Base-by-base conservation (phyloP, 108 stramenopile genomes). In the Schizochytrium sp. region DNA sequence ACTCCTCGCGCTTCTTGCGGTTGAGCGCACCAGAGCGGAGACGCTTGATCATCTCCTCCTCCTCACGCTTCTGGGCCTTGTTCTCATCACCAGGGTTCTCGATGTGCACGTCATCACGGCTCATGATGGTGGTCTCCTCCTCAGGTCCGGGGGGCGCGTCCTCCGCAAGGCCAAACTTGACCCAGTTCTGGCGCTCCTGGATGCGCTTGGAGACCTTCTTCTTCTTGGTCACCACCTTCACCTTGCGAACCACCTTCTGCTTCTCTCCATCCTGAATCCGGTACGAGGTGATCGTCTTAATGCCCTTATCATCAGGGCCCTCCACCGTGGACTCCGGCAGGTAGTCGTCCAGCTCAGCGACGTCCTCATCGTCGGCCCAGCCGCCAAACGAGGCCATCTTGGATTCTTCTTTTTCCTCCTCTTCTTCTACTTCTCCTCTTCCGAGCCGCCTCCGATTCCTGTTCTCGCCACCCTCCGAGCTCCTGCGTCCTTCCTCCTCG, bases 181-280 rank as follows among this genome's bases (percentile, higher is more conserved):
- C 40, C 76, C 76, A 83, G 1, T 5, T 28, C 28, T 5, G 10
- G 15, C 76, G 76, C 76, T 83, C 76, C 76, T 83, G 76, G 76
- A 83, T 83, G 76, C 76, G 10, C 76, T 83, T 83, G 76, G 50
- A 55, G 50, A 83, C 76, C 76, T 55, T 83, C 76, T 83, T 83
- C 53, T 83, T 83, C 76, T 83, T 83, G 76, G 5, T 83, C 50
- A 83, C 76, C 5, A 83, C 28, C 76, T 83, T 83, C 28, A 83
- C 76, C 53, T 83, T 83, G 47, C 76, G 47, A 53, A 83, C 55
- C 53, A 83, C 53, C 76, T 83, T 83, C 28, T 83, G 76, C 76
- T 83, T 83, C 76, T 56, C 3, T 13, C 76, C 76, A 42, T 83
- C 76, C 50, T 83, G 47, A 38, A 83, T 49, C 15, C 76, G 76